Conservation (phyloP, 345 rosid genomes). For the Hibiscus syriacus region DNA sequence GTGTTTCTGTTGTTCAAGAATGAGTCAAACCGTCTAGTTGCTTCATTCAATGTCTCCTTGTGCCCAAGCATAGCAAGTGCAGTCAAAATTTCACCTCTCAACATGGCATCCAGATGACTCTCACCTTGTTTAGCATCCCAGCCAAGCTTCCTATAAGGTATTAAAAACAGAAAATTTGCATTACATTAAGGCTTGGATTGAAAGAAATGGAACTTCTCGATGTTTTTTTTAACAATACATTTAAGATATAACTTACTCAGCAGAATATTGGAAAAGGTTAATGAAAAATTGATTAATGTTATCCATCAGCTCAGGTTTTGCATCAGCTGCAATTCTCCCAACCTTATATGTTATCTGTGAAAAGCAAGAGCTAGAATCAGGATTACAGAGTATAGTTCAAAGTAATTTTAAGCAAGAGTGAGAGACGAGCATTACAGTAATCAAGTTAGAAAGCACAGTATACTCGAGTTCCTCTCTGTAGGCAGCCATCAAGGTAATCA, state of each 20-base stretch:
- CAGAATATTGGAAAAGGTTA: slow-evolving; percentile 49
- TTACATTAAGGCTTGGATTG: not conserved
- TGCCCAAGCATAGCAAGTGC: slow-evolving; percentile 73
- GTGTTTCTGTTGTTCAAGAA: slow-evolving; percentile 74
- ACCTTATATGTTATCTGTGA: slow-evolving; percentile 68
- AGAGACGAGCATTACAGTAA: slow-evolving; percentile 43
- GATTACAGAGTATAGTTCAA: not conserved
- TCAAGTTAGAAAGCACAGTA: slow-evolving; percentile 77
- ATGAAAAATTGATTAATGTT: slow-evolving; percentile 53
- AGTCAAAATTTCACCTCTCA: slow-evolving; percentile 85
- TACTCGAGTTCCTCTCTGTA: slow-evolving; percentile 75
- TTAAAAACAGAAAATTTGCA: slow-evolving; percentile 1
- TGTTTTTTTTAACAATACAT: not conserved
- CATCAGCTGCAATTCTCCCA: slow-evolving; percentile 73
- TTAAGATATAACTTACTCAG: slow-evolving; percentile 49
- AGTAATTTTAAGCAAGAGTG: no score
- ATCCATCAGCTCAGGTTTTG: slow-evolving; percentile 45
- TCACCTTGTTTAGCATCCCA: slow-evolving; percentile 90
- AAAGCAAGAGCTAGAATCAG: slow-evolving; percentile 23
- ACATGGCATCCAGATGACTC: slow-evolving; percentile 84
- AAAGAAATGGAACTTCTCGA: not conserved
- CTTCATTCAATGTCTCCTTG: slow-evolving; percentile 64
- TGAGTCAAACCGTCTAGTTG: slow-evolving; percentile 56
- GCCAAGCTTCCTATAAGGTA: slow-evolving; percentile 60
- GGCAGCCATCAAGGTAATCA: slow-evolving; percentile 73